Percentiles rank a stretch among this genome's conserved stretches.
Conservation (phyloP, 75 land plant genomes). For the Adiantum capillusveneris region DNA sequence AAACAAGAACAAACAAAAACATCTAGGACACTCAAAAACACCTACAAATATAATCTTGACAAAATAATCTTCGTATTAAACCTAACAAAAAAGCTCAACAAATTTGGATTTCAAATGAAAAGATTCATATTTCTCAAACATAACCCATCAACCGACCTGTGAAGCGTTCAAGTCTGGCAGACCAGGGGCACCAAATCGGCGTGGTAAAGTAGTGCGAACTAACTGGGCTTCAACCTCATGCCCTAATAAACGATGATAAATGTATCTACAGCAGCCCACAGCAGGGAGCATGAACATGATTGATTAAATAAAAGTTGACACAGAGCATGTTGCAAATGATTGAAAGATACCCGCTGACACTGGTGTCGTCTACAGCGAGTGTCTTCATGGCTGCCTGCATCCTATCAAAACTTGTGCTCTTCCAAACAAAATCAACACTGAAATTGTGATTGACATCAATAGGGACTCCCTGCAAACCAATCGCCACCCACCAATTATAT, state of each 20-base stretch:
- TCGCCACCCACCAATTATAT: too few relatives aligned
- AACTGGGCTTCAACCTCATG: slow-evolving; percentile 94
- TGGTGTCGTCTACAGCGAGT: slow-evolving; percentile 99
- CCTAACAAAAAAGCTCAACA: background rate
- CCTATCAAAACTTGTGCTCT: slow-evolving; percentile 98
- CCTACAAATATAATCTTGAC: too few relatives aligned
- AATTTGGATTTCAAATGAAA: background rate
- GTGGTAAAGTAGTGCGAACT: slow-evolving; percentile 86
- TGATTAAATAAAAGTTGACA: too few relatives aligned
- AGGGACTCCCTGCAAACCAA: slow-evolving; percentile 83
- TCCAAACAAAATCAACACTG: slow-evolving; percentile 99
- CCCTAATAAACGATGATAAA: slow-evolving; percentile 91
- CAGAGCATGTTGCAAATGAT: background rate
- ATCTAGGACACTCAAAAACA: too few relatives aligned
- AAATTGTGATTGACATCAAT: slow-evolving; percentile 97
- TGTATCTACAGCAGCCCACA: slow-evolving; percentile 48
- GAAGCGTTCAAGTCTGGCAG: slow-evolving; percentile 98
- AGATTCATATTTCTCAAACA: too few relatives aligned
- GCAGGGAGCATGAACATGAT: background rate
- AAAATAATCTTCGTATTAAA: too few relatives aligned
- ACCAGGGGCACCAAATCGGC: slow-evolving; percentile 97
- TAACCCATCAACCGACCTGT: too few relatives aligned
- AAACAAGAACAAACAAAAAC: too few relatives aligned
- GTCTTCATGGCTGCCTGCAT: slow-evolving; percentile 99
- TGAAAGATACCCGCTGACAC: slow-evolving; percentile 90